phyloP scores from a whole-genome alignment of 1,284 basidiomycete species.

The Trametes versicolor region DNA sequence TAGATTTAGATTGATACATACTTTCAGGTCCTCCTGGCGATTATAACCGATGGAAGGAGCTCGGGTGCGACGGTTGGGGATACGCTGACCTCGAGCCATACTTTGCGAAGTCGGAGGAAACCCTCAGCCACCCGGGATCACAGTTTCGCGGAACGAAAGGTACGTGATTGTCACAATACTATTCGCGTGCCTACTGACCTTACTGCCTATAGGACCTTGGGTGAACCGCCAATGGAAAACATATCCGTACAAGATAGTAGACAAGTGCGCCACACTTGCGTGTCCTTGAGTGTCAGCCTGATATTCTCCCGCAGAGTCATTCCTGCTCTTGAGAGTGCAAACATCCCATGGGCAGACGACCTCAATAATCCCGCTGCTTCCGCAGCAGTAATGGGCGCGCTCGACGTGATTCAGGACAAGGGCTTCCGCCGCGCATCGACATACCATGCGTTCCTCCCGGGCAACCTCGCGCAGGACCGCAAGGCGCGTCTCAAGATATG shows the following conservation, averaged over 20 bases:
- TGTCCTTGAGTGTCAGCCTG: too few species aligned
- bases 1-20: too few species aligned
- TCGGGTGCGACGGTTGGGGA: slow-evolving; percentile 49
- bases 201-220: slow-evolving; percentile 19
- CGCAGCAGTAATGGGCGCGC: slow-evolving; percentile 33
- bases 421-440: slow-evolving; percentile 39
- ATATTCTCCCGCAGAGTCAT: slow-evolving; percentile 22
- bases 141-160: slow-evolving; percentile 31
- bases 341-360: slow-evolving; percentile 41
- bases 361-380: slow-evolving; percentile 42
- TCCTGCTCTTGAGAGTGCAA: slow-evolving; percentile 21
- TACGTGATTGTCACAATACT: slow-evolving; percentile 7
- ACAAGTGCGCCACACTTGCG: not conserved
- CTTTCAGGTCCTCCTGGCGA: slow-evolving; percentile 44
- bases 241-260: slow-evolving; percentile 15
- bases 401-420: slow-evolving; percentile 41
- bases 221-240: slow-evolving; percentile 19
- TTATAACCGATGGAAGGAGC: slow-evolving; percentile 49
- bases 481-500: slow-evolving; percentile 41
- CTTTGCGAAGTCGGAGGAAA: slow-evolving; percentile 48
- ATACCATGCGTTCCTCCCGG: slow-evolving; percentile 43
- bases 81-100: slow-evolving; percentile 49
- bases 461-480: slow-evolving; percentile 32
- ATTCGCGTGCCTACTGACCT: too few species aligned
- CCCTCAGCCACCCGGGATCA: slow-evolving; percentile 18